Percentiles rank a stretch among this genome's conserved stretches.
Conservation (phyloP, 192 early-diverging fungal species). For the Entophlyctis luteolus region DNA sequence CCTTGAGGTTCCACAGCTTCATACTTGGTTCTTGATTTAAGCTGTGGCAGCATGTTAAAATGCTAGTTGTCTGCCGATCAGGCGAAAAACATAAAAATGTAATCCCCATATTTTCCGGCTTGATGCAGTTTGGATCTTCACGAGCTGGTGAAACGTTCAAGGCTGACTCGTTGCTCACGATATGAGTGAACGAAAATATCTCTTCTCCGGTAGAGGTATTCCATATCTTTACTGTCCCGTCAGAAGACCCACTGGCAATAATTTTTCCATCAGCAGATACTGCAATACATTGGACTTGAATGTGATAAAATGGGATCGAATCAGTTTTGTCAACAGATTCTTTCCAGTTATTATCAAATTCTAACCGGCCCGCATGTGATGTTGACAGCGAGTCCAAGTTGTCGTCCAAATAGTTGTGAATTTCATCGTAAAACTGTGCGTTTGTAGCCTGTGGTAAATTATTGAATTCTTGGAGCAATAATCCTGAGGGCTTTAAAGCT, state of each 20-base stretch:
- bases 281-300: constrained; percentile 19
- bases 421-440: constrained; percentile 19
- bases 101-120: constrained; percentile 5
- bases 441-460: constrained; percentile 19
- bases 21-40: constrained; percentile 21
- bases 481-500: constrained; percentile 8
- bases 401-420: constrained; percentile 13
- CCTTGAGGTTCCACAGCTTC: constrained; percentile 14
- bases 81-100: constrained; percentile 22
- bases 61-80: constrained; percentile 3
- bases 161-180: constrained; percentile 1
- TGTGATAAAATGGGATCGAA: constrained; percentile 24
- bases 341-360: constrained; percentile 14
- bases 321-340: constrained; percentile 16
- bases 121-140: background rate
- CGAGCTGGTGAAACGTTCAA: background rate
- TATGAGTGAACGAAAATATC: constrained; percentile 7
- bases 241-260: constrained; percentile 78
- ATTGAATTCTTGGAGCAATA: constrained; percentile 29
- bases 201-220: constrained; percentile 61
- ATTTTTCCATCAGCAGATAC: constrained; percentile 51
- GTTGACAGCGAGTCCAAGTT: background rate
- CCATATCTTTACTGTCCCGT: constrained; percentile 84
- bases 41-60: constrained; percentile 19
- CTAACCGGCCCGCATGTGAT: constrained; percentile 12